These are phyloP conservation scores for Candida palmyrensis DNA, from an alignment of 805 yeast genomes.

Conservation along the genomic window DNA sequence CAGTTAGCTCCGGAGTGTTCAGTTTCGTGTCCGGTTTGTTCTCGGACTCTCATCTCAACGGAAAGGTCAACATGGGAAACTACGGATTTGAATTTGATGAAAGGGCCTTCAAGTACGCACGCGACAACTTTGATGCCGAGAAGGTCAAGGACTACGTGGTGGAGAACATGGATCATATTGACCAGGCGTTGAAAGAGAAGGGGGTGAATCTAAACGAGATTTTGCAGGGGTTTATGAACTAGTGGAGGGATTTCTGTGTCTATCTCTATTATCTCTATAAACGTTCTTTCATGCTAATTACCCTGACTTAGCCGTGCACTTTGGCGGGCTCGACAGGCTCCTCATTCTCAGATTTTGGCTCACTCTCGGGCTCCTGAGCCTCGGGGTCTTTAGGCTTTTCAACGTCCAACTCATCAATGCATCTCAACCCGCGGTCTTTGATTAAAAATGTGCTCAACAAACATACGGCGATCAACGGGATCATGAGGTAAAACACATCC, in stretches of 20 bases:
- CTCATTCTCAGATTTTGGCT: background rate
- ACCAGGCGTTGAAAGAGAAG: background rate
- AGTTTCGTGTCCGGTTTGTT: background rate
- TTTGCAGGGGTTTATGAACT: background rate
- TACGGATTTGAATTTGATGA: slow-evolving; percentile 5
- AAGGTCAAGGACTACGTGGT: background rate
- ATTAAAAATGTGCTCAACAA: slow-evolving; percentile 25
- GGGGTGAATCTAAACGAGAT: slow-evolving; percentile 2
- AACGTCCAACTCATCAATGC: slow-evolving; percentile 23
- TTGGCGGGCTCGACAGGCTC: background rate
- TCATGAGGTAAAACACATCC: slow-evolving; percentile 26
- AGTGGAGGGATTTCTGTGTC: background rate
- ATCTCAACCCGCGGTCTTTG: slow-evolving; percentile 35
- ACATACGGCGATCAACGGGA: slow-evolving; percentile 32
- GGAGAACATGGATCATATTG: background rate
- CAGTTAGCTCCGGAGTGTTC: background rate
- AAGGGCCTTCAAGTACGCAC: slow-evolving; percentile 5
- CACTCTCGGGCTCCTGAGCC: background rate
- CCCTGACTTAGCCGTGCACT: background rate
- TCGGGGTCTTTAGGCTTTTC: background rate
- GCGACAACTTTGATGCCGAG: background rate
- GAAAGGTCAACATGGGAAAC: slow-evolving; percentile 9
- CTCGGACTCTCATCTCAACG: background rate
- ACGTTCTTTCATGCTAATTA: background rate
- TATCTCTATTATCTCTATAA: background rate